These are phyloP conservation scores for Tylopilus intermedius DNA, from an alignment of 768 basidiomycete genomes.

Conservation along the genomic window DNA sequence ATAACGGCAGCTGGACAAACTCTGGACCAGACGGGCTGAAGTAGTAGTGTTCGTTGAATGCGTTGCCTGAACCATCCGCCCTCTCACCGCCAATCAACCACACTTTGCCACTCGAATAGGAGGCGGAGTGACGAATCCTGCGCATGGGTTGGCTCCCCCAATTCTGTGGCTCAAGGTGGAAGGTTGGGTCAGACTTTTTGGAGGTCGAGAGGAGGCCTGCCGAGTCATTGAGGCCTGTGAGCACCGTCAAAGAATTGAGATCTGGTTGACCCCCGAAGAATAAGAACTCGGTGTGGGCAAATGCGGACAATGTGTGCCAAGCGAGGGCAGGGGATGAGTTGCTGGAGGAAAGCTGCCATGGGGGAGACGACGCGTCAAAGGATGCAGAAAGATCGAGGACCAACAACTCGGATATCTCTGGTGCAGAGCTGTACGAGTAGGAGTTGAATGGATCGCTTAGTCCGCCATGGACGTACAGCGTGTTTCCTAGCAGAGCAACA, in stretches of 20 bases:
- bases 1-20: slow-evolving; percentile 53
- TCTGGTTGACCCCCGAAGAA: slow-evolving; percentile 77
- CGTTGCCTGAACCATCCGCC: slow-evolving; percentile 69
- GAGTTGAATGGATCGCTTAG: slow-evolving; percentile 66
- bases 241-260: slow-evolving; percentile 47
- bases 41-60: slow-evolving; percentile 59
- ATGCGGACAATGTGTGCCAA: slow-evolving; percentile 76
- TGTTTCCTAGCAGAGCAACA: slow-evolving; percentile 49
- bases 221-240: slow-evolving; percentile 57
- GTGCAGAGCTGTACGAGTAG: slow-evolving; percentile 71
- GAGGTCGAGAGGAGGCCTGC: slow-evolving; percentile 49
- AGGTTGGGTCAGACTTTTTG: slow-evolving; percentile 36
- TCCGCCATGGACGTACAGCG: slow-evolving; percentile 74
- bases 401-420: slow-evolving; percentile 66
- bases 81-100: slow-evolving; percentile 78
- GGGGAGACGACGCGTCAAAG: slow-evolving; percentile 59
- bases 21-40: slow-evolving; percentile 48
- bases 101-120: slow-evolving; percentile 47
- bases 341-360: slow-evolving; percentile 59
- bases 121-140: slow-evolving; percentile 70
- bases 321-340: slow-evolving; percentile 56
- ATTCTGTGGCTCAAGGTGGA: slow-evolving; percentile 41
- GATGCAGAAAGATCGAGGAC: slow-evolving; percentile 56
- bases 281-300: slow-evolving; percentile 49
- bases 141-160: slow-evolving; percentile 70